Evolutionary conservation across 495 filamentous ascomycete species (phyloP).

Genomic region (Xylaria scruposa): DNA sequence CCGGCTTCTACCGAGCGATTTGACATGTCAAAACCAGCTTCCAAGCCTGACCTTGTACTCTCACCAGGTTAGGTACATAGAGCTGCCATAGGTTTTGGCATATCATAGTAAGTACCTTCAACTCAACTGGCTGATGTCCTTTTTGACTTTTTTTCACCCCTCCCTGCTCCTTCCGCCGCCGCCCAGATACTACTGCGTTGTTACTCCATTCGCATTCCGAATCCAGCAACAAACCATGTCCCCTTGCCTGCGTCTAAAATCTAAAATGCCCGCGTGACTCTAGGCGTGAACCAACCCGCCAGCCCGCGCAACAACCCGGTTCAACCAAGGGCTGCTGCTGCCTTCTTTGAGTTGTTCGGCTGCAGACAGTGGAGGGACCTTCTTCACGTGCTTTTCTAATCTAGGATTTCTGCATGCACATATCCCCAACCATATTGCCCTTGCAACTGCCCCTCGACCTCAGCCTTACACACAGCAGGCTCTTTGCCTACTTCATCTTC

Average conservation of each 20-base stretch:
- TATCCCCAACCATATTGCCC: not conserved
- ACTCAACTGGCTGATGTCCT: not conserved
- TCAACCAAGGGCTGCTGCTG: too few species aligned
- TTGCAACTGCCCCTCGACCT: constrained; percentile 10
- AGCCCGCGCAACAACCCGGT: too few species aligned
- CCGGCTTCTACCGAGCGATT: constrained; percentile 7
- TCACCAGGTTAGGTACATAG: not conserved
- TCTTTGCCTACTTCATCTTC: not conserved
- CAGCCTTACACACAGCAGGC: constrained; percentile 21
- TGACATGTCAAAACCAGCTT: constrained; percentile 9
- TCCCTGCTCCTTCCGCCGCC: constrained; percentile 13
- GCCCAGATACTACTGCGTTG: not conserved
- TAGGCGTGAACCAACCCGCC: constrained; percentile 3
- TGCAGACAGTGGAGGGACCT: not conserved
- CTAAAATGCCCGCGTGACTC: constrained; percentile 25
- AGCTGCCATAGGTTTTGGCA: not conserved
- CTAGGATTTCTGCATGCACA: not conserved
- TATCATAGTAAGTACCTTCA: not conserved
- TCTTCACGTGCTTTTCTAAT: constrained; percentile 12
- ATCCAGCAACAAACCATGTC: constrained; percentile 8
- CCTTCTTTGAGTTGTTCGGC: not conserved
- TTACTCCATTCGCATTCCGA: constrained; percentile 9
- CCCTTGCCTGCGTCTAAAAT: constrained; percentile 22
- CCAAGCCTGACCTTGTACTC: not conserved
- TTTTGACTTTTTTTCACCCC: not conserved